These are phyloP conservation scores for Globisporangium abappressorium DNA, from an alignment of 352 stramenopile species.

Conservation along the genomic window DNA sequence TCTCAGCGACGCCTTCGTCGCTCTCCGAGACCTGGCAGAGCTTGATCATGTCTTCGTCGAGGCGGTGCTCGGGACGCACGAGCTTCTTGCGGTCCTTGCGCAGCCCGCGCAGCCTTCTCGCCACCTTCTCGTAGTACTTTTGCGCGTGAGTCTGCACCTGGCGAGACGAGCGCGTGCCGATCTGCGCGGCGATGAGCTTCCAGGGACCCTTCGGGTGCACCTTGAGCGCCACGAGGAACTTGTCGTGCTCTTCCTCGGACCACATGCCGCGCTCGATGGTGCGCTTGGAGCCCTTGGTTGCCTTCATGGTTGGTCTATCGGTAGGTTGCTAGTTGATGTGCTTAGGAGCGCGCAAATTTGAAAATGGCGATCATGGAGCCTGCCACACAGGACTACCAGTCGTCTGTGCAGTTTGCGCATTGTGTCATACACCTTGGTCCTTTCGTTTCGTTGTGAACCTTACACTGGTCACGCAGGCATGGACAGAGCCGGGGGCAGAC, in stretches of 20 bases:
- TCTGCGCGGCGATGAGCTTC: constrained; percentile 22
- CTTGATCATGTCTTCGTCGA: constrained; percentile 39
- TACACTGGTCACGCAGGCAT: not conserved
- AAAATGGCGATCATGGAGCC: not conserved
- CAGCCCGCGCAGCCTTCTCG: constrained; percentile 49
- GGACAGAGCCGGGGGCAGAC: not conserved
- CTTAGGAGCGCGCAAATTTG: not conserved
- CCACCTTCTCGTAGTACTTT: constrained; percentile 77
- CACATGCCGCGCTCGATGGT: constrained; percentile 21
- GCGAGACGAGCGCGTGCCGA: constrained; percentile 40
- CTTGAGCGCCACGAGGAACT: constrained; percentile 26
- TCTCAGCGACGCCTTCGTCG: not conserved
- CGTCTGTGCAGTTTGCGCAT: not conserved
- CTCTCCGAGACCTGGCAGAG: constrained; percentile 13
- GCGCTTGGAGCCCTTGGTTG: not conserved
- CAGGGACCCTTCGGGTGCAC: constrained; percentile 29
- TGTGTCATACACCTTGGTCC: constrained; percentile 5
- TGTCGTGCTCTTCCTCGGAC: constrained; percentile 36
- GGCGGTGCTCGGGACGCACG: constrained; percentile 51
- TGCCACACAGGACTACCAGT: not conserved
- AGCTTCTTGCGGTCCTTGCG: constrained; percentile 60
- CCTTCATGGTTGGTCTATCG: not conserved
- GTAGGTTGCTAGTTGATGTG: not conserved
- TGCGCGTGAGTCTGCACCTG: constrained; percentile 62
- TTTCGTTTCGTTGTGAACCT: not conserved